Base-by-base conservation (phyloP, 345 rosid species). In the Sonneratia alba region DNA sequence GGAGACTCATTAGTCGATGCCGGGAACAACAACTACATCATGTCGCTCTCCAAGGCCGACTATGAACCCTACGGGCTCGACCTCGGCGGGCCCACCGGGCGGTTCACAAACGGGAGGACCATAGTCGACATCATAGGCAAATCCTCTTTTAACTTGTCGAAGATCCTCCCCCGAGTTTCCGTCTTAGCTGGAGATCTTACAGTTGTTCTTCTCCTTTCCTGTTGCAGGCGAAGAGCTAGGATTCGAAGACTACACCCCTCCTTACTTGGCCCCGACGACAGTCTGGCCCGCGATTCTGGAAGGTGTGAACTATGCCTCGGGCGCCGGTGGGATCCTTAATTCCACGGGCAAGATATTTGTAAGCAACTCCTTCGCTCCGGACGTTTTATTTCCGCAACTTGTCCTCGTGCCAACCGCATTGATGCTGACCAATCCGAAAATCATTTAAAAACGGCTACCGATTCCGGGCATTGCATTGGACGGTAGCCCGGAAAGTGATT, bases 271-370 rank as follows among this genome's bases (percentile, higher is more conserved):
- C 77, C 98, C 96, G 6, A 81, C 87, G 10, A 86, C 97, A 0
- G 74, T 12, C 0, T 89, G 96, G 15, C 32, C 83, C 8, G 77
- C 74, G 45, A n/a, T 88, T 72, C 71, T 87, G 67, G 76, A 70
- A 34, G 97, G 97, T 22, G 93, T 93, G 32, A 93, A 93, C 57
- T 93, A 88, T 67, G 98, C 96, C 37, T 93, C 98, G 0, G 91
- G 93, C 15, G 97, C 88, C 65, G 87, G 88, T 18, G 98, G 98
- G 48, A 93, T 89, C 74, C 87, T 91, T 22, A 88, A 88, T 74
- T 66, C 71, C 3, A 91, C 96, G 1, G 97, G 96, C n/a, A 76
- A 77, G 21, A 66, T 93, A 59, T 93, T 93, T 67, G 96, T 91
- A 83, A 84, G 86, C 61, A 66, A 1, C 59, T 70, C 0, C 2